These are phyloP conservation scores for Apocynum venetum DNA, from an alignment of 257 asterid species.

Conservation along the genomic window DNA sequence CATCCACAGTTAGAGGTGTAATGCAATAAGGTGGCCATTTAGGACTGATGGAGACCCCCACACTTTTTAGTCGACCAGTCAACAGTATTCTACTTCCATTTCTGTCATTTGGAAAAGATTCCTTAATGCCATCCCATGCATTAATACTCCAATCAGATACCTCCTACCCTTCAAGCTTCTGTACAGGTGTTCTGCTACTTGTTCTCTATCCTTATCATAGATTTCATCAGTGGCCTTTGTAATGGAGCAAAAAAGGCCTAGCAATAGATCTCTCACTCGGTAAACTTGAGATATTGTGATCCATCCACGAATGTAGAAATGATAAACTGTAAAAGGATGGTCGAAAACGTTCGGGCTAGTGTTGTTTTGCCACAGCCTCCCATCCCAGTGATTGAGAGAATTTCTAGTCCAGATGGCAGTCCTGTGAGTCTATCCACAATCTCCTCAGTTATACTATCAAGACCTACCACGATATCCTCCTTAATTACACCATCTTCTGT, in stretches of 20 bases:
- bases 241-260: neutral
- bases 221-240: neutral
- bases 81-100: constrained; percentile 2
- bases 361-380: neutral
- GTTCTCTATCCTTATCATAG: neutral
- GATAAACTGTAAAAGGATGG: neutral
- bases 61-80: neutral
- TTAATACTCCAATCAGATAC: neutral
- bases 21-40: neutral
- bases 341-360: neutral
- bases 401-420: neutral
- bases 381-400: neutral
- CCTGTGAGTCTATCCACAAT: neutral
- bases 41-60: neutral
- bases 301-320: constrained; percentile 10
- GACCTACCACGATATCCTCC: neutral
- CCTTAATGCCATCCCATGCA: neutral
- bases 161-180: constrained; percentile 5
- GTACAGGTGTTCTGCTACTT: neutral
- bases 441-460: too few relatives aligned
- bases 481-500: neutral
- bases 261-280: neutral
- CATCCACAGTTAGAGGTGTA: neutral
- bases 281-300: neutral
- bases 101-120: neutral